Evolutionary conservation across 257 asterid genomes (phyloP).

Genomic region (Solanum dulcamara): DNA sequence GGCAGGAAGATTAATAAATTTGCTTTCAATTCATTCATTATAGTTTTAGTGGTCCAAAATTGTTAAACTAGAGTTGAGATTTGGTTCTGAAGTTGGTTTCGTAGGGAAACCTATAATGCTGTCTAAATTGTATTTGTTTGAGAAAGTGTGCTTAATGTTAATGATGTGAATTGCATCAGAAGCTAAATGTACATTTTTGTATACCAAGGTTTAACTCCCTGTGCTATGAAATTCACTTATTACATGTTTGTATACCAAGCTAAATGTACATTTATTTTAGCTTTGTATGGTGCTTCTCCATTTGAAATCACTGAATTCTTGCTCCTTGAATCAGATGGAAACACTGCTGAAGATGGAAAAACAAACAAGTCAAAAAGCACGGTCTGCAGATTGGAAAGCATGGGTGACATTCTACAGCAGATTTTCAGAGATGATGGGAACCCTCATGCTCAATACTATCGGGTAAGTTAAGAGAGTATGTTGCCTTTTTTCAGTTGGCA

Average conservation of each 20-base stretch:
- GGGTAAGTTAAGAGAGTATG: conserved; percentile 41
- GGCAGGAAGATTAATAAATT: not conserved
- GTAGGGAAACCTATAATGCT: not conserved
- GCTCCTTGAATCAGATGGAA: conserved; percentile 38
- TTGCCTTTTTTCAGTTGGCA: not conserved
- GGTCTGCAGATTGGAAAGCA: conserved; percentile 62
- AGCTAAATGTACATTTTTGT: not conserved
- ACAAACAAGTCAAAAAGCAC: conserved; percentile 45
- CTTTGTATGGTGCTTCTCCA: not conserved
- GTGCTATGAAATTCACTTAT: not conserved
- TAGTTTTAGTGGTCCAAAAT: not conserved
- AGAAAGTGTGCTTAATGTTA: not conserved
- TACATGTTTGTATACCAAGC: not conserved
- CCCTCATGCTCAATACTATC: conserved; percentile 77
- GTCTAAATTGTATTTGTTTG: not conserved
- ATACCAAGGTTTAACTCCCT: not conserved
- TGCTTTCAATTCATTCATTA: not conserved
- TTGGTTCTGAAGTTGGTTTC: not conserved
- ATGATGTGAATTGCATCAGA: not conserved
- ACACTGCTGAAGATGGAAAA: conserved; percentile 43
- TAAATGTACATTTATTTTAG: not conserved
- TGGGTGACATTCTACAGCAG: conserved; percentile 67
- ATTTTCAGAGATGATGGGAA: conserved; percentile 53
- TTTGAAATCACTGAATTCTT: conserved; percentile 4
- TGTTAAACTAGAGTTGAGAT: not conserved